These are phyloP conservation scores for Tuber brumale DNA, from an alignment of 495 filamentous ascomycete species.

Conservation along the genomic window DNA sequence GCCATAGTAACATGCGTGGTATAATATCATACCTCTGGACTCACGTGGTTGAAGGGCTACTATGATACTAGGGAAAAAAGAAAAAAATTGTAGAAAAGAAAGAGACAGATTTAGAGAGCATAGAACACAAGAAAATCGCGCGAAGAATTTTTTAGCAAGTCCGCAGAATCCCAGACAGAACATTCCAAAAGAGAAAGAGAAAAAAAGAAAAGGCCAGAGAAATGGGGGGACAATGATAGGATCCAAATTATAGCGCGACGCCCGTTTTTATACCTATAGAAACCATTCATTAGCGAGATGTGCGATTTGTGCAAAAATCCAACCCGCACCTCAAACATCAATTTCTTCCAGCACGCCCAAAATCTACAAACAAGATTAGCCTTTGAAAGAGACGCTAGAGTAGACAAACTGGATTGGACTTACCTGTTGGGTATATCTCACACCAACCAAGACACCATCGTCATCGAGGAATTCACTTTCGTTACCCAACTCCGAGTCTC, in stretches of 20 bases:
- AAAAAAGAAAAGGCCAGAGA: not conserved
- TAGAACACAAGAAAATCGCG: not conserved
- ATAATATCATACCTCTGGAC: not conserved
- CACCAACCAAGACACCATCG: slow-evolving; percentile 49
- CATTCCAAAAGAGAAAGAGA: not conserved
- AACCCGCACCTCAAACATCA: not conserved
- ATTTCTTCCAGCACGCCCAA: not conserved
- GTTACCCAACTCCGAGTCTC: slow-evolving; percentile 48
- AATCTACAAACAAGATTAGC: not conserved
- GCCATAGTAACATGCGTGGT: not conserved
- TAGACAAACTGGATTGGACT: not conserved
- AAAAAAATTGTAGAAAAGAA: not conserved
- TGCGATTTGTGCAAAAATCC: not conserved
- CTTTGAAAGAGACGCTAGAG: not conserved
- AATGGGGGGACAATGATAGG: too few relatives aligned
- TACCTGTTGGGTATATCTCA: slow-evolving; percentile 51
- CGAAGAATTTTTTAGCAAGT: not conserved
- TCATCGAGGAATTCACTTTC: slow-evolving; percentile 48
- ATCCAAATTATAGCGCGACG: not conserved
- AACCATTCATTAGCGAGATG: not conserved
- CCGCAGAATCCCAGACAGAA: not conserved
- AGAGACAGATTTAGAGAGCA: not conserved
- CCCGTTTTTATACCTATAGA: not conserved
- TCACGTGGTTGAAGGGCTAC: not conserved
- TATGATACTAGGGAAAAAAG: not conserved